A percentile compares a stretch with the other conserved stretches of the same genome.
These are phyloP conservation scores for Conticribra guillardii DNA, from an alignment of 108 stramenopile species.

Conservation along the genomic window DNA sequence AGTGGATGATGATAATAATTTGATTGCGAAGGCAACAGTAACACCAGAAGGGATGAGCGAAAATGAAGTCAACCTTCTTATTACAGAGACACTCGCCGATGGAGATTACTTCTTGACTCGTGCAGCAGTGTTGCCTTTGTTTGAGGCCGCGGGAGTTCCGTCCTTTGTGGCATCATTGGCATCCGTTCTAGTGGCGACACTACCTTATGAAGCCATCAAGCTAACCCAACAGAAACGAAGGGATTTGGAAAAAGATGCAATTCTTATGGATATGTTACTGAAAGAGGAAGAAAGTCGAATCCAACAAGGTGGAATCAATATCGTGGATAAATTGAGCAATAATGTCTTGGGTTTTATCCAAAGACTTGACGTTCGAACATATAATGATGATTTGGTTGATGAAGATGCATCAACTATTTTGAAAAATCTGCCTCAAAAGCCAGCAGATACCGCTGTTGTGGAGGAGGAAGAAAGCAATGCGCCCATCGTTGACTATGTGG, in stretches of 20 bases:
- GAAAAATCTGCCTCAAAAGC: neutral
- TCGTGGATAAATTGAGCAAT: slow-evolving; percentile 39
- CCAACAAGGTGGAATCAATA: slow-evolving; percentile 17
- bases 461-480: slow-evolving; percentile 22
- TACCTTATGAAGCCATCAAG: slow-evolving; percentile 76
- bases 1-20: slow-evolving; percentile 2
- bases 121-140: slow-evolving; percentile 59
- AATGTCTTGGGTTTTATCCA: slow-evolving; percentile 29
- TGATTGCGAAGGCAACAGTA: neutral
- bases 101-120: slow-evolving; percentile 81
- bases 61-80: slow-evolving; percentile 15
- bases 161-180: slow-evolving; percentile 54
- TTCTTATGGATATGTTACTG: slow-evolving; percentile 44
- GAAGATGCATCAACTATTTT: neutral
- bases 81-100: slow-evolving; percentile 72
- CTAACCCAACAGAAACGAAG: slow-evolving; percentile 42
- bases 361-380: slow-evolving; percentile 12
- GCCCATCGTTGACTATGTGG: slow-evolving; percentile 58
- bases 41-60: neutral
- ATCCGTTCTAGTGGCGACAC: slow-evolving; percentile 59
- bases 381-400: neutral
- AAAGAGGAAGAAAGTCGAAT: slow-evolving; percentile 42
- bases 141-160: slow-evolving; percentile 69
- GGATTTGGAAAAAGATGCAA: slow-evolving; percentile 47
- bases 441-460: neutral